These are phyloP conservation scores for Mikania micrantha DNA, from an alignment of 129 eudicot species.

Conservation along the genomic window DNA sequence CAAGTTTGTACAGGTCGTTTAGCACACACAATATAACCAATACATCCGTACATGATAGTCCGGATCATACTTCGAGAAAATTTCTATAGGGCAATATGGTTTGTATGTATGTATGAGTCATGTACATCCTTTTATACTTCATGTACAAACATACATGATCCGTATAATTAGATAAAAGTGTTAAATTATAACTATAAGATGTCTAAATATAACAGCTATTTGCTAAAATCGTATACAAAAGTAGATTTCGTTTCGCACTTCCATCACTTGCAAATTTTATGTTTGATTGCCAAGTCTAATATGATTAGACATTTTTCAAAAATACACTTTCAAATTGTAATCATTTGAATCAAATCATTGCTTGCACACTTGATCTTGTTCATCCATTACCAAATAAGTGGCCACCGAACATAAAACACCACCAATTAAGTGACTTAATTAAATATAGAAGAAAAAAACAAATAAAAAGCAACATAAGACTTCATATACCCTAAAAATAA, in stretches of 20 bases:
- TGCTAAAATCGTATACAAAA: neutral
- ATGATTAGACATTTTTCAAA: conserved; percentile 8
- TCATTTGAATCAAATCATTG: conserved; percentile 22
- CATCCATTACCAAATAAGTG: conserved; percentile 27
- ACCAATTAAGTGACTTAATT: conserved; percentile 9
- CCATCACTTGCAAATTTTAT: neutral
- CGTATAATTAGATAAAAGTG: too few relatives aligned
- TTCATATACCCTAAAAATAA: conserved; percentile 5
- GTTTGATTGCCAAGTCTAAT: neutral
- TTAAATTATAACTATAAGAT: too few relatives aligned
- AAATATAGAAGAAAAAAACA: conserved; percentile 5
- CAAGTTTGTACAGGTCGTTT: too few relatives aligned
- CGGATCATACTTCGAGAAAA: too few relatives aligned
- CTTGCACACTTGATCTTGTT: conserved; percentile 17
- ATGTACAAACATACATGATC: too few relatives aligned
- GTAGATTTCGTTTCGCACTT: neutral
- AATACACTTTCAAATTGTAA: conserved; percentile 15
- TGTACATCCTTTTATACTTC: too few relatives aligned
- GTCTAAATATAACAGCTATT: too few relatives aligned
- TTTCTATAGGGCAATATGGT: too few relatives aligned
- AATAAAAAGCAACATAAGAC: conserved; percentile 4
- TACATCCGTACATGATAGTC: too few relatives aligned
- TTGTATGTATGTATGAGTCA: too few relatives aligned
- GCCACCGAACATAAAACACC: conserved; percentile 31
- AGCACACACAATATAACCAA: too few relatives aligned